A percentile compares a stretch with the other conserved stretches of the same genome.
Conservation (phyloP, 495 filamentous ascomycete species). For the Lasiosphaeria ovina region DNA sequence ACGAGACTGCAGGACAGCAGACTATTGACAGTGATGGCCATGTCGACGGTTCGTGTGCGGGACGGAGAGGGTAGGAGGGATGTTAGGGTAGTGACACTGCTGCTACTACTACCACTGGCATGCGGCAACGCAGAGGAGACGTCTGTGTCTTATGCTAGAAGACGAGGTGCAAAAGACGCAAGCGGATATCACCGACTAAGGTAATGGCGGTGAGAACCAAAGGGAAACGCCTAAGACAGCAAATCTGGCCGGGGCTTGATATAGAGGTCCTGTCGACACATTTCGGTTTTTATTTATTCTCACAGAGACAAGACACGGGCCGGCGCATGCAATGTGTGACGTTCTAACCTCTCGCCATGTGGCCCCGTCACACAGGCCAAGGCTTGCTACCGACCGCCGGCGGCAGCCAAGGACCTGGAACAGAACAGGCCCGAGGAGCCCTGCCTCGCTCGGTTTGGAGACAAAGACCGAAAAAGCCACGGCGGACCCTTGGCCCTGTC, state of each 20-base stretch:
- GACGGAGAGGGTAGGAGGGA: neutral
- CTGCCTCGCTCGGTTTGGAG: slow-evolving; percentile 4
- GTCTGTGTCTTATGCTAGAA: neutral
- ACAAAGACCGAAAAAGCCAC: slow-evolving; percentile 4
- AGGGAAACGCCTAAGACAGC: neutral
- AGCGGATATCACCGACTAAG: neutral
- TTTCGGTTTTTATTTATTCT: neutral
- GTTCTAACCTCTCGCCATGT: slow-evolving; percentile 6
- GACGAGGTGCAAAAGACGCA: neutral
- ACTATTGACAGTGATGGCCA: slow-evolving; percentile 7
- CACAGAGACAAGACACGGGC: slow-evolving; percentile 1
- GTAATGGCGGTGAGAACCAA: neutral
- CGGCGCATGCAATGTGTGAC: slow-evolving; percentile 12
- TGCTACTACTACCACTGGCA: neutral
- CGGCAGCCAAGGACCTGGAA: neutral
- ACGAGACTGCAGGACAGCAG: slow-evolving; percentile 14
- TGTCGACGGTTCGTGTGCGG: neutral
- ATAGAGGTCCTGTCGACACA: slow-evolving; percentile 10
- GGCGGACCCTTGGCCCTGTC: neutral
- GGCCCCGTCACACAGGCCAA: slow-evolving; percentile 12
- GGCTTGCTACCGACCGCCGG: too few relatives aligned
- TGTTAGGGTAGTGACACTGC: neutral
- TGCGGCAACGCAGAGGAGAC: neutral
- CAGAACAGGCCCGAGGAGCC: slow-evolving; percentile 1
- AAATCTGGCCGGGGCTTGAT: slow-evolving; percentile 9